These are phyloP conservation scores for Pseudogymnoascus sp. DNA, from an alignment of 2,329 filamentous ascomycete species.

Conservation along the genomic window DNA sequence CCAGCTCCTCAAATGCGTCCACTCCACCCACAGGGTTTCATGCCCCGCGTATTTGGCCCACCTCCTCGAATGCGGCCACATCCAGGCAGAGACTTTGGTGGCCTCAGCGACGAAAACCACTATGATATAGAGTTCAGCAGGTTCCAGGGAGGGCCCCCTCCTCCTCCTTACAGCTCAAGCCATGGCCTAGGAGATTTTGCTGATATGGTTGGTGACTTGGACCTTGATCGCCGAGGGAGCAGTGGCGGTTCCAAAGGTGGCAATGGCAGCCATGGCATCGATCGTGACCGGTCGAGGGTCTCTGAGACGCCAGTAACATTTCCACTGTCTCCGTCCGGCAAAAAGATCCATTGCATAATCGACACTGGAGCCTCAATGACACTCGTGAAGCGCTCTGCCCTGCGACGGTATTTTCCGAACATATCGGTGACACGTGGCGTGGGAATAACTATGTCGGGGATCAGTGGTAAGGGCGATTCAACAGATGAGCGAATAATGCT, in stretches of 20 bases:
- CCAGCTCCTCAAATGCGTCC: background rate
- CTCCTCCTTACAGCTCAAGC: background rate
- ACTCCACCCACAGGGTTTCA: background rate
- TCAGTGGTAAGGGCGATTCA: background rate
- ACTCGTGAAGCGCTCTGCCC: constrained; percentile 10
- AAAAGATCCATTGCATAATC: background rate
- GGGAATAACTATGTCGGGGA: background rate
- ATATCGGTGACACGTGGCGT: background rate
- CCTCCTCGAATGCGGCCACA: background rate
- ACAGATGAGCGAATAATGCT: constrained; percentile 1
- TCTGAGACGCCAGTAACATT: background rate
- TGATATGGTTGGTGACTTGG: background rate
- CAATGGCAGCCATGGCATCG: background rate
- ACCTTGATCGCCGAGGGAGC: background rate
- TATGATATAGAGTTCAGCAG: background rate
- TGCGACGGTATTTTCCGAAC: background rate
- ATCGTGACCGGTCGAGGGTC: background rate
- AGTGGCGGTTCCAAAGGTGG: background rate
- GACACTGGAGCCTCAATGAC: constrained; percentile 10
- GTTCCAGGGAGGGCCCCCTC: background rate
- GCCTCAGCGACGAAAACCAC: background rate
- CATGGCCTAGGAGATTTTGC: background rate
- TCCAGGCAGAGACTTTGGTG: background rate
- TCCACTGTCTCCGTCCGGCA: background rate
- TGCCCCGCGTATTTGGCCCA: background rate